Evolutionary conservation across 2,329 filamentous ascomycete species (phyloP).

Genomic region (Sporothrix humicola): DNA sequence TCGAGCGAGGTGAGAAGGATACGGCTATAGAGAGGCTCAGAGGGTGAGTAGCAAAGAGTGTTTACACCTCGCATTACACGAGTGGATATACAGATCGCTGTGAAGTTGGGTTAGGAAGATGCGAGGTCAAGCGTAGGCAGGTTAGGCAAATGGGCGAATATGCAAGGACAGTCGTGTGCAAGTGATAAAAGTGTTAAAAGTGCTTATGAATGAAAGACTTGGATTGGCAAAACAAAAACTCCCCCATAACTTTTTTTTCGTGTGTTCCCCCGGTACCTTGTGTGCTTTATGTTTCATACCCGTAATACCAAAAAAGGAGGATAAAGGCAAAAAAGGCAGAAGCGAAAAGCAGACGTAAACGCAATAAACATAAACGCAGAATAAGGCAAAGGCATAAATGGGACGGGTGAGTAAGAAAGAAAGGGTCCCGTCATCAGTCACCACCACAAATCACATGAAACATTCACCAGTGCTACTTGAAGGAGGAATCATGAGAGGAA

Average conservation of each 20-base stretch:
- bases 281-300: constrained; percentile 2
- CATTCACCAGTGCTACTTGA: not conserved
- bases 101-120: not conserved
- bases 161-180: not conserved
- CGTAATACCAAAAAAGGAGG: constrained; percentile 3
- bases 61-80: too few relatives aligned
- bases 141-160: not conserved
- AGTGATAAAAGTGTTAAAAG: not conserved
- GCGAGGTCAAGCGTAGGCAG: not conserved
- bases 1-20: too few relatives aligned
- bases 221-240: constrained; percentile 17
- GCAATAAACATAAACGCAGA: not conserved
- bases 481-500: not conserved
- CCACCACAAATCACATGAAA: not conserved
- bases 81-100: not conserved
- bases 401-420: not conserved
- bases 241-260: constrained; percentile 5
- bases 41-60: too few relatives aligned
- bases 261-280: constrained; percentile 3
- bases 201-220: not conserved
- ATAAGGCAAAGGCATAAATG: not conserved
- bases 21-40: too few relatives aligned
- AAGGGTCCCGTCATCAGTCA: not conserved
- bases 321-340: constrained; percentile 10
- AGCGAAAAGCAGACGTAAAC: not conserved